Percentiles rank a stretch among this genome's conserved stretches.
Evolutionary conservation across 2,329 filamentous ascomycete species (phyloP).

Genomic region (Pseudocercospora ulei): DNA sequence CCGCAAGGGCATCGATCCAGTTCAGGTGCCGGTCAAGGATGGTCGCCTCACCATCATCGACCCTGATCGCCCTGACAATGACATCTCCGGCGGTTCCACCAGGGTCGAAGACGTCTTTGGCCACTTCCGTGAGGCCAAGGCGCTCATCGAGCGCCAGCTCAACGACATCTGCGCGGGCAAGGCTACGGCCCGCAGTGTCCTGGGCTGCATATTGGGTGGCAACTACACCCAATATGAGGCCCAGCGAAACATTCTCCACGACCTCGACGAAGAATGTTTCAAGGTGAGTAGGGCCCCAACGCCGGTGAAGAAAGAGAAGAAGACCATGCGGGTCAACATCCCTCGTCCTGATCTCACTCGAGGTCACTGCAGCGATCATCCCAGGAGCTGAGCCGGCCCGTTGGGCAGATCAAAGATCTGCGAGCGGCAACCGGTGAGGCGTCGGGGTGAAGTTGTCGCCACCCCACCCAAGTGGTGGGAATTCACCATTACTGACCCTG

Average conservation of each 20-base stretch:
- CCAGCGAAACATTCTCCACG: constrained; percentile 10
- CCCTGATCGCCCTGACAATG: constrained; percentile 73
- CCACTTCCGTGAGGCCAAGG: constrained; percentile 59
- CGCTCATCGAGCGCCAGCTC: constrained; percentile 39
- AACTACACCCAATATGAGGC: constrained; percentile 62
- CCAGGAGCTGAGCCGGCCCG: too few species aligned
- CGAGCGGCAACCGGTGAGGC: background rate
- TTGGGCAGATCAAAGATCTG: background rate
- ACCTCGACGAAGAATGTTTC: background rate
- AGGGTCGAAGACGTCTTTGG: constrained; percentile 58
- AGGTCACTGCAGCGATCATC: too few species aligned
- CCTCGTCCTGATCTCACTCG: too few species aligned
- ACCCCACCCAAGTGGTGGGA: too few species aligned
- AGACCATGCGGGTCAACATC: too few species aligned
- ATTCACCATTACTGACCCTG: constrained; percentile 1
- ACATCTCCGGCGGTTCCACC: constrained; percentile 77
- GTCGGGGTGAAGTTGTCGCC: background rate
- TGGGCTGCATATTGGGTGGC: constrained; percentile 62
- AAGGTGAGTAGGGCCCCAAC: constrained; percentile 1
- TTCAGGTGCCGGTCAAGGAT: constrained; percentile 42
- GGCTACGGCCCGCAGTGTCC: constrained; percentile 46
- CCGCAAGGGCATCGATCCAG: constrained; percentile 55
- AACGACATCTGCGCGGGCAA: constrained; percentile 37
- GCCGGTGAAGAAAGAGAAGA: too few species aligned
- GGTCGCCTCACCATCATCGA: constrained; percentile 80